These are phyloP conservation scores for Plasmodiophora brassicae DNA, from an alignment of 208 protist genomes.

Conservation along the genomic window DNA sequence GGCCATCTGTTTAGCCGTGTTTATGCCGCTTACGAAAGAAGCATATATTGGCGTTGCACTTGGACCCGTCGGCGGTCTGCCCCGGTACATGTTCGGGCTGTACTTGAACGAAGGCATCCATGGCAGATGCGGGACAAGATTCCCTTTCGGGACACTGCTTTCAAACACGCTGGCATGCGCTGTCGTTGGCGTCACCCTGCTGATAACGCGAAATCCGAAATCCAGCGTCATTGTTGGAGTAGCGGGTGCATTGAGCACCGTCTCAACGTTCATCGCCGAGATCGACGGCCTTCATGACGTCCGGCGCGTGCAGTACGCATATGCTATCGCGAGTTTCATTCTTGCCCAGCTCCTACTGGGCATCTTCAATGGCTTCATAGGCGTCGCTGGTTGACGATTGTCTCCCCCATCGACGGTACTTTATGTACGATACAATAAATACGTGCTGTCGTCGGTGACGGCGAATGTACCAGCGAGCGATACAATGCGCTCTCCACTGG, in stretches of 20 bases:
- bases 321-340: neutral
- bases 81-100: neutral
- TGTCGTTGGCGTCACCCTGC: neutral
- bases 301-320: neutral
- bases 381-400: no score
- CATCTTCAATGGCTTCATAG: conserved; percentile 4
- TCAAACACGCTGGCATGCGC: neutral
- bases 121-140: neutral
- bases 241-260: neutral
- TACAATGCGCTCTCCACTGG: no score
- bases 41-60: neutral
- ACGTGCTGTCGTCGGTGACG: no score
- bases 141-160: neutral
- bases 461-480: no score
- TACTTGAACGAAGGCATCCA: neutral
- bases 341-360: neutral
- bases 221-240: neutral
- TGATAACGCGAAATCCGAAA: neutral
- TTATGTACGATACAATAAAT: no score
- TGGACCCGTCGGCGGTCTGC: neutral
- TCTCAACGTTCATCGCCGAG: conserved; percentile 9
- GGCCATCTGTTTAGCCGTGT: neutral
- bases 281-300: neutral
- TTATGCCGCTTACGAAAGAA: neutral
- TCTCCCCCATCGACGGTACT: no score